Conservation (phyloP, 768 basidiomycete species). For the Phaeotremella skinneri region DNA sequence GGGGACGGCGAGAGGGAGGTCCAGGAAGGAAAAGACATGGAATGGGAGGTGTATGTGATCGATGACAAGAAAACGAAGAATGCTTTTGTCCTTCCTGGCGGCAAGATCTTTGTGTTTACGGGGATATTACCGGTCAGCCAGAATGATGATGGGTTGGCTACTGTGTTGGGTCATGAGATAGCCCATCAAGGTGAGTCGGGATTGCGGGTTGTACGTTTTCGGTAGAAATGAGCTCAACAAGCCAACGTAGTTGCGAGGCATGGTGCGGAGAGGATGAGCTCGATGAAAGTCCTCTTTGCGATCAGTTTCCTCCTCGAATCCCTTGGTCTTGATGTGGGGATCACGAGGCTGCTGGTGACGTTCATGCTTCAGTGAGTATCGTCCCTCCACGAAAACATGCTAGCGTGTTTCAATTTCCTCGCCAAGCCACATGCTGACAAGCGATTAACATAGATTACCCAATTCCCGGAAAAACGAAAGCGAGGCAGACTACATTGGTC, state of each 20-base stretch:
- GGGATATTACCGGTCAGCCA: slow-evolving; percentile 76
- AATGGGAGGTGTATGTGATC: slow-evolving; percentile 65
- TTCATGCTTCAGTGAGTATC: slow-evolving; percentile 57
- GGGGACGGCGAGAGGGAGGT: slow-evolving; percentile 18
- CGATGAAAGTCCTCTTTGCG: slow-evolving; percentile 52
- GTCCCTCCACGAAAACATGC: neutral
- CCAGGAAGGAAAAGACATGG: slow-evolving; percentile 42
- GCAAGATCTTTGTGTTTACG: slow-evolving; percentile 78
- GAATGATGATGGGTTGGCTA: slow-evolving; percentile 78
- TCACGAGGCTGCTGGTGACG: slow-evolving; percentile 57
- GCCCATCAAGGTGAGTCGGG: slow-evolving; percentile 62
- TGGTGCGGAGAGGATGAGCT: slow-evolving; percentile 53
- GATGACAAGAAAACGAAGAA: slow-evolving; percentile 69
- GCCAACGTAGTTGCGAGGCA: slow-evolving; percentile 51
- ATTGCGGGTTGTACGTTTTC: no score
- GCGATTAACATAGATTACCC: slow-evolving; percentile 62
- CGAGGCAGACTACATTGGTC: slow-evolving; percentile 86
- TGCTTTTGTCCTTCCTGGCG: slow-evolving; percentile 71
- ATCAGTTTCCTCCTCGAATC: slow-evolving; percentile 54
- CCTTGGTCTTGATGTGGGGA: slow-evolving; percentile 61
- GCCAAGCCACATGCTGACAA: neutral
- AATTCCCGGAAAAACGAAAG: slow-evolving; percentile 77
- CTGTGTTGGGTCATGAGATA: slow-evolving; percentile 81
- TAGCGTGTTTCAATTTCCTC: no score
- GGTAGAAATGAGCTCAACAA: slow-evolving; percentile 4